Evolutionary conservation across 225 moss, liverwort and hornwort genomes (phyloP).

Genomic region (Rhytidiadelphus loreus): DNA sequence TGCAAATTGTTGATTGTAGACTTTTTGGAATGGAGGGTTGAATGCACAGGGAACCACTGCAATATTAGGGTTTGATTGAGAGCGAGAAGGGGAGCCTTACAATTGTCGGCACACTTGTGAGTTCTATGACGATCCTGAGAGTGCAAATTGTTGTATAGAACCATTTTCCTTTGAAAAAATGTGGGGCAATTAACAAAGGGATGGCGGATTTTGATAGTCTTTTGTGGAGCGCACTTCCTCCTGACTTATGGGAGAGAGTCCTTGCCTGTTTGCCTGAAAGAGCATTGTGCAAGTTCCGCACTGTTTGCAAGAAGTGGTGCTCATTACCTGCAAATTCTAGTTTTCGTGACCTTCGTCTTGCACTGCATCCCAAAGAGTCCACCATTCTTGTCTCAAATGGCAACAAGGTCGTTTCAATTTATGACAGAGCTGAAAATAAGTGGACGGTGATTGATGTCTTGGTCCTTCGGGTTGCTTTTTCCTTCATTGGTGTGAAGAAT

Average conservation of each 20-base stretch:
- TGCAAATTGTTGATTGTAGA: neutral
- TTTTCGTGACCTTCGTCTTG: conserved; percentile 15
- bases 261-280: conserved; percentile 21
- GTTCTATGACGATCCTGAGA: neutral
- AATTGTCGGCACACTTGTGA: neutral
- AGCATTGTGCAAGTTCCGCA: conserved; percentile 21
- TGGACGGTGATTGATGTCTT: conserved; percentile 14
- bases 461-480: conserved; percentile 13
- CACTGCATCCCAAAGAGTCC: neutral
- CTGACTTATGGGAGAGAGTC: conserved; percentile 23
- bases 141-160: neutral
- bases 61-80: neutral
- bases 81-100: neutral
- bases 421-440: neutral
- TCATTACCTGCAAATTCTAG: neutral
- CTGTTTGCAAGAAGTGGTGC: conserved; percentile 23
- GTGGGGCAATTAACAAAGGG: neutral
- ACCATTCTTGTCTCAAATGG: conserved; percentile 17
- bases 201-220: conserved; percentile 12
- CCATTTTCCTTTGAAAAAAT: neutral
- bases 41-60: neutral
- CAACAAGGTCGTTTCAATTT: conserved; percentile 3
- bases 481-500: conserved; percentile 14
- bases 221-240: conserved; percentile 22
- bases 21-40: neutral